Percentiles rank a stretch among this genome's conserved stretches.
Conservation (phyloP, 495 filamentous ascomycete species). For the Oleoguttula mirabilis region DNA sequence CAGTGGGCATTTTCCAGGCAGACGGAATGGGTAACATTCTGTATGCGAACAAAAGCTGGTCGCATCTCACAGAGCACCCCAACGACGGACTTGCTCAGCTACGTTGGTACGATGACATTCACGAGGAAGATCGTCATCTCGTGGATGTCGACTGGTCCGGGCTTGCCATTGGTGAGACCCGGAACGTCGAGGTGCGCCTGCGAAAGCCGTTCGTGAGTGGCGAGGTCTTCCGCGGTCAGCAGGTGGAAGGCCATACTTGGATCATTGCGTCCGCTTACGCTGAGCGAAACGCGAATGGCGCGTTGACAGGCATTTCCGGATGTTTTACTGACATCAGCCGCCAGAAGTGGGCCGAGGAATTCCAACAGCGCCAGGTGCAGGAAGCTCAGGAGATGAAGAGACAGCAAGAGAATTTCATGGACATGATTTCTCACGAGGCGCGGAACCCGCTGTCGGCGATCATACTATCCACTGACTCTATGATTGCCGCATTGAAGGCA, state of each 20-base stretch:
- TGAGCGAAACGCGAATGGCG: slow-evolving; percentile 44
- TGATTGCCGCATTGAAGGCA: slow-evolving; percentile 41
- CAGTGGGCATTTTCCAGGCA: slow-evolving; percentile 62
- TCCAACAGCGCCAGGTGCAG: slow-evolving; percentile 46
- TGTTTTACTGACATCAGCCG: slow-evolving; percentile 36
- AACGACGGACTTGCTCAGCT: slow-evolving; percentile 52
- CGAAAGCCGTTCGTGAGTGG: slow-evolving; percentile 44
- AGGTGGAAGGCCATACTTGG: slow-evolving; percentile 54
- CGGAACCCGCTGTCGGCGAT: slow-evolving; percentile 74
- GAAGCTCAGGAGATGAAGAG: slow-evolving; percentile 35
- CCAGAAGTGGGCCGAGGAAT: slow-evolving; percentile 44
- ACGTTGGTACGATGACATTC: slow-evolving; percentile 35
- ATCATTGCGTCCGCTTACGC: slow-evolving; percentile 59
- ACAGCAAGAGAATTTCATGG: slow-evolving; percentile 64
- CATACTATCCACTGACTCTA: slow-evolving; percentile 70
- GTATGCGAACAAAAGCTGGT: slow-evolving; percentile 66
- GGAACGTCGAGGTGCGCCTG: slow-evolving; percentile 48
- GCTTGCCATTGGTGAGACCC: slow-evolving; percentile 34
- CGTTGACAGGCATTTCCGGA: slow-evolving; percentile 58
- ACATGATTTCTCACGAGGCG: slow-evolving; percentile 82
- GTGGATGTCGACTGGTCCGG: slow-evolving; percentile 56
- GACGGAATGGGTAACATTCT: slow-evolving; percentile 47
- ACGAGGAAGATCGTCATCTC: slow-evolving; percentile 38
- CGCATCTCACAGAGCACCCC: too few relatives aligned
- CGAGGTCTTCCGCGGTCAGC: slow-evolving; percentile 56